Conservation (phyloP, 768 basidiomycete species). For the Boletus speciosus region DNA sequence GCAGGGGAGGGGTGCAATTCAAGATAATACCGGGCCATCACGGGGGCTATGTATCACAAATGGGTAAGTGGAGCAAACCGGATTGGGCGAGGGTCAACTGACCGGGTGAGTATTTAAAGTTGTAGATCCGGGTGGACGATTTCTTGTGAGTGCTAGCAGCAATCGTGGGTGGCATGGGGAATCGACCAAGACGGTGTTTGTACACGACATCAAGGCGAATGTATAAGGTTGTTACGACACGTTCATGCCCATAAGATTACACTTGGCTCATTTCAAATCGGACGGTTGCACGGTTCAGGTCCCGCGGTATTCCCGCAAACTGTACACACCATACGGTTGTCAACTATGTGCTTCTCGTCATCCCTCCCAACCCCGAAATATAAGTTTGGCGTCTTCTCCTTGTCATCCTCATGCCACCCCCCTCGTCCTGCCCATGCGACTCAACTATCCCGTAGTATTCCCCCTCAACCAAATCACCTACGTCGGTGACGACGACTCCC, state of each 20-base stretch:
- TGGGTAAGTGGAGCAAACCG: conserved; percentile 58
- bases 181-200: conserved; percentile 83
- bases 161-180: conserved; percentile 95
- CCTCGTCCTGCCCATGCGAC: conserved; percentile 22
- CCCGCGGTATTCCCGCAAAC: conserved; percentile 33
- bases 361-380: conserved; percentile 27
- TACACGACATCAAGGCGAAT: conserved; percentile 75
- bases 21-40: conserved; percentile 96
- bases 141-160: conserved; percentile 88
- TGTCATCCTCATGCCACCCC: conserved; percentile 20
- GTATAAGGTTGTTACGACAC: conserved; percentile 33
- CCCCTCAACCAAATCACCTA: conserved; percentile 35
- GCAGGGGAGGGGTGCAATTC: conserved; percentile 75
- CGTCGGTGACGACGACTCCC: conserved; percentile 43
- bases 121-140: conserved; percentile 78
- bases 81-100: conserved; percentile 19
- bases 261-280: conserved; percentile 31
- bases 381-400: conserved; percentile 23
- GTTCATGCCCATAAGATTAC: conserved; percentile 23
- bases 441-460: conserved; percentile 32
- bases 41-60: conserved; percentile 88
- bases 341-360: conserved; percentile 33
- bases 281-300: conserved; percentile 19
- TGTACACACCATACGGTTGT: conserved; percentile 19
- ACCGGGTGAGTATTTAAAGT: conserved; percentile 45